Evolutionary conservation across 768 basidiomycete genomes (phyloP).

Genomic region (Mycena vitilis): DNA sequence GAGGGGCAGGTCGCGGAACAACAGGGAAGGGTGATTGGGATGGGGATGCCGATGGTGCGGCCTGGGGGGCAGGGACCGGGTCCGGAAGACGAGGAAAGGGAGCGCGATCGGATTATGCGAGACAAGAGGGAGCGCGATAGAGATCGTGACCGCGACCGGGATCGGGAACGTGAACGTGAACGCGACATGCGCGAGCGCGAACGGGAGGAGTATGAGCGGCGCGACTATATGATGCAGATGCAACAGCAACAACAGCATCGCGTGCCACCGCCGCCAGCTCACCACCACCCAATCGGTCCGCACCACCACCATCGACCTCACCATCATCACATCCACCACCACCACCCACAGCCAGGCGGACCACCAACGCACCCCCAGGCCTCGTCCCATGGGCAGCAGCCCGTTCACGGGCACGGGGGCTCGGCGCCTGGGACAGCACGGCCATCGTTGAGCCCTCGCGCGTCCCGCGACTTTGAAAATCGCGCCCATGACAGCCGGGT

Average conservation of each 20-base stretch:
- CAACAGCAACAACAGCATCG: conserved; percentile 44
- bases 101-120: conserved; percentile 39
- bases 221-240: conserved; percentile 41
- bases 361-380: conserved; percentile 54
- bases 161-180: conserved; percentile 35
- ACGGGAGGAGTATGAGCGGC: conserved; percentile 36
- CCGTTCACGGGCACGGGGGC: conserved; percentile 20
- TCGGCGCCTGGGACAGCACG: conserved; percentile 22
- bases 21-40: conserved; percentile 38
- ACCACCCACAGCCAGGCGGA: conserved; percentile 50
- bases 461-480: conserved; percentile 37
- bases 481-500: conserved; percentile 27
- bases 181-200: conserved; percentile 31
- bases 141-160: conserved; percentile 36
- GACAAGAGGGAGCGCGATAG: conserved; percentile 37
- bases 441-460: conserved; percentile 38
- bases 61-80: conserved; percentile 34
- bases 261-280: conserved; percentile 40
- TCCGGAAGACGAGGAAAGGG: conserved; percentile 44
- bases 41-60: conserved; percentile 45
- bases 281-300: conserved; percentile 48
- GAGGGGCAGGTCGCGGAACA: conserved; percentile 35
- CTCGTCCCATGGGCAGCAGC: conserved; percentile 34
- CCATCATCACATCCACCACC: conserved; percentile 62
- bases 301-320: conserved; percentile 60